Conservation (phyloP, 495 filamentous ascomycete genomes). For the Talaromyces adpressus region DNA sequence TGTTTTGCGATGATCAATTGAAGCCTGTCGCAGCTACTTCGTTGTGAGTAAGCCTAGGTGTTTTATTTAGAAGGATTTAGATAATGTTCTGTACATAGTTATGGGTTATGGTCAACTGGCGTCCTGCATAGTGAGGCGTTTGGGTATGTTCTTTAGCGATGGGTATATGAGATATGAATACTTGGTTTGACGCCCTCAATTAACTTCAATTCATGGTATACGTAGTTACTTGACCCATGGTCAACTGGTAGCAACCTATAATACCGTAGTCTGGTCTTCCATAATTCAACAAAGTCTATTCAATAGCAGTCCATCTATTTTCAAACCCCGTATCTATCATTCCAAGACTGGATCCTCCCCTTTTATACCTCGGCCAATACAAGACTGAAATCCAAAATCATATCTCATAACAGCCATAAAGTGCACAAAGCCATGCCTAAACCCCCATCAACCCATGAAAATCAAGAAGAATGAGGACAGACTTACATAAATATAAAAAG, state of each 20-base stretch:
- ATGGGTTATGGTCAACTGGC: not conserved
- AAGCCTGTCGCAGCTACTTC: not conserved
- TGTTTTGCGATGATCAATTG: conserved; percentile 35
- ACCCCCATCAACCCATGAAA: not conserved
- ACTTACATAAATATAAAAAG: not conserved
- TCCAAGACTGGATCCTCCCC: not conserved
- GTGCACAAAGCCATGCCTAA: not conserved
- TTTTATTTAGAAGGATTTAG: not conserved
- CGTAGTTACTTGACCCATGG: too few relatives aligned
- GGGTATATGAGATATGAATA: not conserved
- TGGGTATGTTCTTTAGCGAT: not conserved
- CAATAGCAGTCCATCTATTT: not conserved
- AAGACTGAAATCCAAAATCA: not conserved
- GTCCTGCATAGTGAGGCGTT: not conserved
- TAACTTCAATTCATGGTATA: too few relatives aligned
- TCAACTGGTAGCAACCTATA: too few relatives aligned
- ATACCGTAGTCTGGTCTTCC: too few relatives aligned
- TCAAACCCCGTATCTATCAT: not conserved
- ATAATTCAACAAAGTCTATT: not conserved
- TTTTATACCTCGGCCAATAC: not conserved
- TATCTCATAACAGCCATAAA: conserved; percentile 1
- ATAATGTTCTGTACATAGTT: not conserved
- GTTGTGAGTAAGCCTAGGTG: not conserved
- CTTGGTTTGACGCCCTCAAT: not conserved
- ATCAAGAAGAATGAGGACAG: not conserved